Conservation (phyloP, 805 yeast genomes). For the Cyberlindnera euphorbiiphila region DNA sequence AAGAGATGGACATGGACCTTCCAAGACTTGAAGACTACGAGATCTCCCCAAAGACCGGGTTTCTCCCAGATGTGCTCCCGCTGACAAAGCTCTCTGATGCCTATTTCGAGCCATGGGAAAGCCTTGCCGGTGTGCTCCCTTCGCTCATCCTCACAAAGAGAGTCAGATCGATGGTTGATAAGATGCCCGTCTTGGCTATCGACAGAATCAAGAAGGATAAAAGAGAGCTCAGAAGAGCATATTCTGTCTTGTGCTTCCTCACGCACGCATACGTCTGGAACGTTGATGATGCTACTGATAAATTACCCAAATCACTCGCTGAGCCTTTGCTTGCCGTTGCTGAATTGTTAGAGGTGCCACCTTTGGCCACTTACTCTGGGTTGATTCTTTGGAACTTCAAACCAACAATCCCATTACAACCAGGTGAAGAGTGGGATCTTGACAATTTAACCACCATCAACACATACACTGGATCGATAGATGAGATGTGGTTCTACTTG, state of each 20-base stretch:
- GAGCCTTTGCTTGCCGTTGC: constrained; percentile 62
- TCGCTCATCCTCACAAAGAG: constrained; percentile 64
- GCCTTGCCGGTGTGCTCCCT: constrained; percentile 60
- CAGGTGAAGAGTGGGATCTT: constrained; percentile 39
- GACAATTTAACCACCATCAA: constrained; percentile 72
- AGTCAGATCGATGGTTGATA: constrained; percentile 60
- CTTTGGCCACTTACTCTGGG: constrained; percentile 84
- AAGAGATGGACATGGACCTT: constrained; percentile 26
- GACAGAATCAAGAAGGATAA: constrained; percentile 35
- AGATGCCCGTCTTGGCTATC: constrained; percentile 53
- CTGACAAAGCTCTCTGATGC: constrained; percentile 51
- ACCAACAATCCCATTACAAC: constrained; percentile 44
- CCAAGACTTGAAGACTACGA: constrained; percentile 63
- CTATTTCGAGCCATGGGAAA: constrained; percentile 79
- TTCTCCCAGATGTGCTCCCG: constrained; percentile 70
- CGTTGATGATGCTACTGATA: constrained; percentile 54
- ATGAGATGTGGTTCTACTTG: constrained; percentile 91
- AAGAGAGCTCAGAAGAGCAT: constrained; percentile 71
- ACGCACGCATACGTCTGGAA: constrained; percentile 93
- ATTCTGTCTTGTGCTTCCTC: constrained; percentile 71
- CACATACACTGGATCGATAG: constrained; percentile 86
- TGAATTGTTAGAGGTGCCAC: constrained; percentile 67
- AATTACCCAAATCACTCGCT: constrained; percentile 65
- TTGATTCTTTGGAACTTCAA: constrained; percentile 86
- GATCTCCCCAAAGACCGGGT: constrained; percentile 69